Conservation (phyloP, 2,329 filamentous ascomycete genomes). For the Colletotrichum brevisporum region DNA sequence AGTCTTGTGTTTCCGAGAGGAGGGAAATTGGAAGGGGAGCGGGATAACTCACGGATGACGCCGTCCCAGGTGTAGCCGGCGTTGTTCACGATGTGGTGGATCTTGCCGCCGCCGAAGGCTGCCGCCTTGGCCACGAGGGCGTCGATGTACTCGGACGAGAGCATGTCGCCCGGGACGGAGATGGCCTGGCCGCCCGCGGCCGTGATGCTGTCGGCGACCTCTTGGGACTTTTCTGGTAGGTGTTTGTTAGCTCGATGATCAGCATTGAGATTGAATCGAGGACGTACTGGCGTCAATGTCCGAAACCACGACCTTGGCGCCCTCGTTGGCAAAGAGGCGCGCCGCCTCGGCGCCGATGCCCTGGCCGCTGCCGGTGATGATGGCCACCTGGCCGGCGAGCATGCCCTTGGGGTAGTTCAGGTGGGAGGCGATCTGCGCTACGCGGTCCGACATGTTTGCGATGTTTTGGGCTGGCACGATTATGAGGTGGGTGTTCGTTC, state of each 20-base stretch:
- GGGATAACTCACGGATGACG: constrained; percentile 67
- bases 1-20: background rate
- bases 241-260: background rate
- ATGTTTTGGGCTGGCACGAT: background rate
- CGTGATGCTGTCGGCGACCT: constrained; percentile 80
- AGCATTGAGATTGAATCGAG: background rate
- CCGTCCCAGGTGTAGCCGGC: constrained; percentile 95
- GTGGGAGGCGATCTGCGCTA: constrained; percentile 81
- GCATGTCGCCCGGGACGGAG: constrained; percentile 82
- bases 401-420: constrained; percentile 87
- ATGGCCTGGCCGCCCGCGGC: constrained; percentile 75
- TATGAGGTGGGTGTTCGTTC: background rate
- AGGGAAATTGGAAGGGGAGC: background rate
- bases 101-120: constrained; percentile 87
- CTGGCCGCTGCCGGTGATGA: constrained; percentile 89
- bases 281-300: constrained; percentile 82
- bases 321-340: constrained; percentile 87
- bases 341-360: constrained; percentile 91
- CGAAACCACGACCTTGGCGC: constrained; percentile 85
- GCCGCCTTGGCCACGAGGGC: constrained; percentile 81
- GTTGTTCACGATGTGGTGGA: constrained; percentile 93
- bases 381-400: constrained; percentile 84
- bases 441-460: constrained; percentile 66
- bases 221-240: constrained; percentile 74
- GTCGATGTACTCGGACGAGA: constrained; percentile 78